phyloP scores from a whole-genome alignment of 345 rosid species.

The Cochlearia excelsa region DNA sequence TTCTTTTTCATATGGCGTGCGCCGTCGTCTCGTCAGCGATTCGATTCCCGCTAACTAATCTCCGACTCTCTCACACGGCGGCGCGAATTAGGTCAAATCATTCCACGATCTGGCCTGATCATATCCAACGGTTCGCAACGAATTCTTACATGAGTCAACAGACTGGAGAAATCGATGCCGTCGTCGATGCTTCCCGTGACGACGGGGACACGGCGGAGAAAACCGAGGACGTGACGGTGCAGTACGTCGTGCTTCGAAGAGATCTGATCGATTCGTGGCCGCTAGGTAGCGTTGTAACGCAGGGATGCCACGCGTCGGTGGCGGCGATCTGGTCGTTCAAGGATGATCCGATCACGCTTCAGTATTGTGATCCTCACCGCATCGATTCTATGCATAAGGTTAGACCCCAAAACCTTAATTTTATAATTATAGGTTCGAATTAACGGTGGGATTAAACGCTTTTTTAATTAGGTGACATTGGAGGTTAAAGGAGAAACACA shows the following conservation, averaged over 20 bases:
- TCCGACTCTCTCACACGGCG: slow-evolving; percentile 15
- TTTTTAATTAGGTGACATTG: slow-evolving; percentile 60
- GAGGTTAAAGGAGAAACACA: slow-evolving; percentile 91
- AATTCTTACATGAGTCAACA: slow-evolving; percentile 45
- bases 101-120: background rate
- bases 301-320: slow-evolving; percentile 94
- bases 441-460: background rate
- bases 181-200: slow-evolving; percentile 21
- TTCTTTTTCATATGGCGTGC: slow-evolving; percentile 29
- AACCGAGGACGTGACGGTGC: slow-evolving; percentile 55
- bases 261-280: slow-evolving; percentile 96
- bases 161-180: slow-evolving; percentile 22
- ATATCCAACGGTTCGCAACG: slow-evolving; percentile 5
- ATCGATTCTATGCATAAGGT: slow-evolving; percentile 92
- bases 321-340: slow-evolving; percentile 69
- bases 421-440: background rate
- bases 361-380: slow-evolving; percentile 64
- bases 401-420: slow-evolving; percentile 3
- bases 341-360: slow-evolving; percentile 58
- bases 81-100: background rate
- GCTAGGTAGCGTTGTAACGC: slow-evolving; percentile 85
- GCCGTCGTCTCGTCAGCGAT: slow-evolving; percentile 23
- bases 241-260: slow-evolving; percentile 78
- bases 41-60: slow-evolving; percentile 16
- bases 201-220: slow-evolving; percentile 30